Evolutionary conservation across 352 stramenopile genomes (phyloP), one percentile per base, ranked within the genome.

Genomic region (Phytophthora rubi): DNA sequence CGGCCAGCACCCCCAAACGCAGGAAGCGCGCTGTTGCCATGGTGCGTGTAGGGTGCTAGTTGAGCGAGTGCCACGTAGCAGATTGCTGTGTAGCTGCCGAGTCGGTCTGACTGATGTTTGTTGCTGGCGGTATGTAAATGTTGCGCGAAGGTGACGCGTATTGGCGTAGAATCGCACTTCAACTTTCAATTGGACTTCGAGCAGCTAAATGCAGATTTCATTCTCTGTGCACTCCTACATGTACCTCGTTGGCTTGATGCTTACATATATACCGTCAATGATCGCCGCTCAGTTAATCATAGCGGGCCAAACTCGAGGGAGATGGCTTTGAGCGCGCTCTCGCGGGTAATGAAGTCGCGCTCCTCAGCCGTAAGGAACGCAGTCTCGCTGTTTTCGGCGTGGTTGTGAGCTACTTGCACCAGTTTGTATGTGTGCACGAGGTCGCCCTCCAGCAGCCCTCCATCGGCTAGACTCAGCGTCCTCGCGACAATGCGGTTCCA

Each of bases 341-440:
- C 75, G 44, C 79, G 71, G 26, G 69, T 53, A 51, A 90, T 56
- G 48, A 77, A 80, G 28, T 87, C 76, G 26, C 82, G 78, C 65
- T 89, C 78, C 6, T 80, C 60, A 0, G 10, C 4, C 12, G 76
- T 75, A 12, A 90, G 53, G 26, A 90, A 90, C 26, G 35, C 42
- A 5, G 60, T 61, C 5, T 77, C 64, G n/a, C 45, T 59, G 13
- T 56, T 70, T 54, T 60, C 23, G 9, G 70, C 54, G 49, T 87
- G 75, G 15, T 65, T 68, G 30, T 61, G 67, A 15, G 73, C 81
- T 33, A 88, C 79, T 61, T 89, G 83, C 47, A 91, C 81, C 12
- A 91, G 51, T 59, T 91, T 91, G 75, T 89, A 89, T 2, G 74
- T 71, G 47, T 91, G 83, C 21, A 70, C 71, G 32, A 79, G 55